A percentile compares a stretch with the other conserved stretches of the same genome.
Conservation (phyloP, 2,329 filamentous ascomycete genomes). For the Colletotrichum australisinense region DNA sequence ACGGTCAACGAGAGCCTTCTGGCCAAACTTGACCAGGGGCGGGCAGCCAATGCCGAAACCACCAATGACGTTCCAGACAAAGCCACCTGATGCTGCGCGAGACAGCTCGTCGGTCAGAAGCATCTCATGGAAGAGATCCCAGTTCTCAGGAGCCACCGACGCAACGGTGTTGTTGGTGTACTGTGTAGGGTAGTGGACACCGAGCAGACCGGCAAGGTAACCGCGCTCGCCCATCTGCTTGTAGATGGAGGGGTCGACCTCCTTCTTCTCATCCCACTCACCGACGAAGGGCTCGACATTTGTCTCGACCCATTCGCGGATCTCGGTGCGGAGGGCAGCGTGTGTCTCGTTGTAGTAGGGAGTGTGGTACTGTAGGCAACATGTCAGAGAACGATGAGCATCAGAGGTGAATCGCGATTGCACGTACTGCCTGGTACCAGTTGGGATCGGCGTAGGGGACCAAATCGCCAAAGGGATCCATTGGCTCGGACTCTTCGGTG, state of each 20-base stretch:
- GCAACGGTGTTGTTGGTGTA: conserved; percentile 78
- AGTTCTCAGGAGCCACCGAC: conserved; percentile 86
- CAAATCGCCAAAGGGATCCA: conserved; percentile 87
- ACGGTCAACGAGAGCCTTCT: conserved; percentile 84
- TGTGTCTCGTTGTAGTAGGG: conserved; percentile 97
- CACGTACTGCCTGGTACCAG: conserved; percentile 93
- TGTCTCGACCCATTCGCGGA: conserved; percentile 90
- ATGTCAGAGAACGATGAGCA: background rate
- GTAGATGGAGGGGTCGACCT: conserved; percentile 90
- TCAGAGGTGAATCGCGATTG: background rate
- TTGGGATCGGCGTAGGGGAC: conserved; percentile 92
- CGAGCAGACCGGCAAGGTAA: conserved; percentile 92
- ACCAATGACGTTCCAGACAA: conserved; percentile 96
- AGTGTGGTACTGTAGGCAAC: conserved; percentile 81
- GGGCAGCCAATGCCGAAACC: conserved; percentile 97
- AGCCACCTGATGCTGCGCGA: conserved; percentile 86
- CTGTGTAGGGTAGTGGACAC: conserved; percentile 82
- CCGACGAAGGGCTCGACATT: conserved; percentile 92
- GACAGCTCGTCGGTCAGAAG: conserved; percentile 94
- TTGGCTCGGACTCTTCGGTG: conserved; percentile 73
- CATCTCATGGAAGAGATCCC: conserved; percentile 99
- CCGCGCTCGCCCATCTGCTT: conserved; percentile 94
- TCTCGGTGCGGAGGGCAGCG: conserved; percentile 88
- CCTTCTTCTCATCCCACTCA: conserved; percentile 97
- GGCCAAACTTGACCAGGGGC: conserved; percentile 91